Evolutionary conservation across 163 green algal species (phyloP), one percentile per base, ranked within the genome.

Genomic region (Scenedesmus sp.): DNA sequence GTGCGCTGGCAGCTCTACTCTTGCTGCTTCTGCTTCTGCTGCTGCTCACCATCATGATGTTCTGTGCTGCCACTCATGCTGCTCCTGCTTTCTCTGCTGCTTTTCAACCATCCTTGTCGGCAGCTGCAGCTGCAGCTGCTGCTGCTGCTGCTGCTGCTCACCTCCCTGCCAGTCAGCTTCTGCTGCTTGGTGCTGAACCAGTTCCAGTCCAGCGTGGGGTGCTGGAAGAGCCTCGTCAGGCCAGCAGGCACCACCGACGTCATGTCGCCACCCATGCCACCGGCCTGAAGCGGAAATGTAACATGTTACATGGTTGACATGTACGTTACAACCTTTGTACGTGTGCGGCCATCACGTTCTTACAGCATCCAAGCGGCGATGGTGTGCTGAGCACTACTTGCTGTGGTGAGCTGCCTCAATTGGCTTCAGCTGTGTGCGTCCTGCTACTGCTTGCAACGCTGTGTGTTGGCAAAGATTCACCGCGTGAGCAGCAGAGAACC

Each of bases 121-220:
- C 10, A 43, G 33, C n/a, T 81, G n/a, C 35, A 4, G 13, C 37
- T 81, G 6, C 35, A 33, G 33, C 70, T 46, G 70, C 30, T 44
- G 70, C 30, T 81, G 70, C 15, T 81, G 61, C 61, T 37, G 61
- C 61, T 35, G 5, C 18, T 73, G 7, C 90, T 37, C 90, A 98
- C 95, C 93, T 97, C 95, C 12, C 96, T 90, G 13, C 94, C 76
- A 9, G 81, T 88, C 70, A 97, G 92, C 83, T 95, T 49, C 80
- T 95, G 80, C 94, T 99, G 96, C 53, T 81, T 93, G 22, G 91
- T 59, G 0, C 93, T 94, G 89, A 95, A 97, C 42, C 98, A 93
- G 81, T 98, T 97, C 97, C 97, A 99, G 94, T 99, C 97, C 65
- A 98, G 87, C 0, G 93, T 93, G 16, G 91, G 88, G 88, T 96